Conservation (phyloP, 2,329 filamentous ascomycete genomes). For the Metarhizium anisopliae region DNA sequence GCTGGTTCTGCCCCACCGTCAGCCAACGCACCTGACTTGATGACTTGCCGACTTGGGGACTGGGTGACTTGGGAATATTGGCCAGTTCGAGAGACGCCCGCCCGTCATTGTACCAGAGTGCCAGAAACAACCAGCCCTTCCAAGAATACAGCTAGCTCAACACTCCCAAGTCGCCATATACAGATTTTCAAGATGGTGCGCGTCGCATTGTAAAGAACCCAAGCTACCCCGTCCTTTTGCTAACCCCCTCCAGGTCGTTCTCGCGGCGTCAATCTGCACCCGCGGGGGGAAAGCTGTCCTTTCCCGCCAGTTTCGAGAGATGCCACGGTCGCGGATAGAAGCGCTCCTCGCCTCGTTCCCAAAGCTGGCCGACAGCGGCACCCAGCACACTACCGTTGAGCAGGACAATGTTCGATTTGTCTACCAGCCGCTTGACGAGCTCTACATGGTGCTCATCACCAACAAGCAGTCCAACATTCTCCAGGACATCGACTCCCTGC, state of each 20-base stretch:
- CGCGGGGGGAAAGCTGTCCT: constrained; percentile 96
- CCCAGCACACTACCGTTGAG: constrained; percentile 96
- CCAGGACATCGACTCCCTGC: constrained; percentile 96
- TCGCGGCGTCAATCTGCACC: constrained; percentile 98
- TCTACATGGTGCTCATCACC: constrained; percentile 99
- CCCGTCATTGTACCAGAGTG: background rate
- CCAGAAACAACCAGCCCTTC: background rate
- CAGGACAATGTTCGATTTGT: constrained; percentile 99
- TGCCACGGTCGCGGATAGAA: constrained; percentile 93
- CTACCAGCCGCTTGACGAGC: constrained; percentile 96
- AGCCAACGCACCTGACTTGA: background rate
- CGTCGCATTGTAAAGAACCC: constrained; percentile 3
- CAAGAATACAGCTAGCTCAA: background rate
- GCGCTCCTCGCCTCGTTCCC: constrained; percentile 94
- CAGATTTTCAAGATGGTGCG: constrained; percentile 30
- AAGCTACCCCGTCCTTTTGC: background rate
- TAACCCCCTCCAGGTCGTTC: constrained; percentile 63
- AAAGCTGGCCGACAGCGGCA: constrained; percentile 91
- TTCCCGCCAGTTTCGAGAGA: constrained; percentile 95
- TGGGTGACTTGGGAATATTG: background rate
- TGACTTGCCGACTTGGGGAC: too few relatives aligned
- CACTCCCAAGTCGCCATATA: constrained; percentile 5
- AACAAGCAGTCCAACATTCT: constrained; percentile 99
- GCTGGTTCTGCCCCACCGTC: constrained; percentile 1
- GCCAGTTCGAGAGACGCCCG: background rate